Conservation (phyloP, 495 filamentous ascomycete species). For the Lineolata rhizophorae region DNA sequence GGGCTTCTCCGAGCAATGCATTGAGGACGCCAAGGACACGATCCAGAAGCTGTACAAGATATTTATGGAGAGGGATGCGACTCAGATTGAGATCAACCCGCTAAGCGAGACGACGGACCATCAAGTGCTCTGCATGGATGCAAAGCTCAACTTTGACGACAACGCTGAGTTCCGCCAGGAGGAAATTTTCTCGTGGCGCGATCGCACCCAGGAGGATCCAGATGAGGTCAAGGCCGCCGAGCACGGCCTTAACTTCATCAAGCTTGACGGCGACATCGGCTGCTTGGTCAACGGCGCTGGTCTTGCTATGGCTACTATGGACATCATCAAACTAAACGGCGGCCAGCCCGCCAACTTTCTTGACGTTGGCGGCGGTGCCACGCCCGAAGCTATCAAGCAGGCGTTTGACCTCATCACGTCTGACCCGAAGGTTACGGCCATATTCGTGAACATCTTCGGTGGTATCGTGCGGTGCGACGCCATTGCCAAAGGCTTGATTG, state of each 20-base stretch:
- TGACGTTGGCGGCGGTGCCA: conserved; percentile 93
- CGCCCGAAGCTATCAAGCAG: conserved; percentile 85
- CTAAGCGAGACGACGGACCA: conserved; percentile 93
- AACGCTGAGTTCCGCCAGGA: conserved; percentile 96
- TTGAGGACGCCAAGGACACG: conserved; percentile 78
- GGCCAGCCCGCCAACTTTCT: conserved; percentile 94
- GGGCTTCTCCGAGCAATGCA: conserved; percentile 91
- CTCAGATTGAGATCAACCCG: conserved; percentile 98
- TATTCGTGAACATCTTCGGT: conserved; percentile 99
- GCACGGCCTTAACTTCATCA: conserved; percentile 96
- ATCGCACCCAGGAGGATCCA: conserved; percentile 83
- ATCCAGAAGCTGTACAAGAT: conserved; percentile 98
- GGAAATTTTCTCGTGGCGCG: conserved; percentile 84
- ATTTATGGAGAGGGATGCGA: conserved; percentile 95
- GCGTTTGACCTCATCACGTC: conserved; percentile 96
- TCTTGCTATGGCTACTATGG: conserved; percentile 99
- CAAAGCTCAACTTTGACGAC: conserved; percentile 94
- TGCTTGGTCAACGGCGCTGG: conserved; percentile 97
- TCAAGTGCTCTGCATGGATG: conserved; percentile 95
- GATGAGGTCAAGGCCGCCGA: conserved; percentile 94
- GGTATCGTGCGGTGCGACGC: conserved; percentile 97
- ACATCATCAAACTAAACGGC: conserved; percentile 99
- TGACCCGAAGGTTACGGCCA: conserved; percentile 93
- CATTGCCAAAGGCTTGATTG: conserved; percentile 89
- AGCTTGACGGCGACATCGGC: conserved; percentile 96